phyloP scores from a whole-genome alignment of 306 rosid genomes.

The Casuarina cunninghamiana region DNA sequence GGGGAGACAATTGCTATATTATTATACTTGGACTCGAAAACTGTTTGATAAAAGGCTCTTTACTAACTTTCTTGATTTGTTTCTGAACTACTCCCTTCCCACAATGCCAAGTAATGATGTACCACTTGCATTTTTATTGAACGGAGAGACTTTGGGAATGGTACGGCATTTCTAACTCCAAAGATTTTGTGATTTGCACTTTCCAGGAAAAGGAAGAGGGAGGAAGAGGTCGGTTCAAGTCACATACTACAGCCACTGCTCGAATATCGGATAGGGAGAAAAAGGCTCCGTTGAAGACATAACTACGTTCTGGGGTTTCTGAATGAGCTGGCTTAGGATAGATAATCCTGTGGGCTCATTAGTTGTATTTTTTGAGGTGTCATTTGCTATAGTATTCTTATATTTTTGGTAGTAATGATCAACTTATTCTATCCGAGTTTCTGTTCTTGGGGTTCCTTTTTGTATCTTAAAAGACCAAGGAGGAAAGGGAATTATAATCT shows the following conservation, averaged over 20 bases:
- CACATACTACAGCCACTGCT: constrained; percentile 90
- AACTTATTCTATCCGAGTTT: not conserved
- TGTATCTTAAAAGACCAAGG: not conserved
- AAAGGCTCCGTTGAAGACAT: constrained; percentile 92
- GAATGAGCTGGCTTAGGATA: constrained; percentile 20
- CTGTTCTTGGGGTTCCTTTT: not conserved
- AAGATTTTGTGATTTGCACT: constrained; percentile 6
- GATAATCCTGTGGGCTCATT: constrained; percentile 20
- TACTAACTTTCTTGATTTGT: not conserved
- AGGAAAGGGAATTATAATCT: not conserved
- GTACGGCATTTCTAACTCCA: not conserved
- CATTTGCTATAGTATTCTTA: not conserved
- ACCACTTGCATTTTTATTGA: no score
- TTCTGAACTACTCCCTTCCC: no score
- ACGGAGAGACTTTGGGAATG: no score
- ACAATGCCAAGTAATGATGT: not conserved
- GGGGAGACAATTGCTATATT: not conserved
- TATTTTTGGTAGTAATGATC: not conserved
- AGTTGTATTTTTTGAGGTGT: constrained; percentile 24
- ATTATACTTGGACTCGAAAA: not conserved
- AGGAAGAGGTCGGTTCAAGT: constrained; percentile 96
- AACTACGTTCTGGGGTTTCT: constrained; percentile 24
- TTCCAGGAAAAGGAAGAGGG: constrained; percentile 85
- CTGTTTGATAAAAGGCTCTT: not conserved
- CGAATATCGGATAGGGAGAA: constrained; percentile 95